Evolutionary conservation across 2,329 filamentous ascomycete species (phyloP), one percentile per base, ranked within the genome.

Genomic region (Stemphylium vesicarium): DNA sequence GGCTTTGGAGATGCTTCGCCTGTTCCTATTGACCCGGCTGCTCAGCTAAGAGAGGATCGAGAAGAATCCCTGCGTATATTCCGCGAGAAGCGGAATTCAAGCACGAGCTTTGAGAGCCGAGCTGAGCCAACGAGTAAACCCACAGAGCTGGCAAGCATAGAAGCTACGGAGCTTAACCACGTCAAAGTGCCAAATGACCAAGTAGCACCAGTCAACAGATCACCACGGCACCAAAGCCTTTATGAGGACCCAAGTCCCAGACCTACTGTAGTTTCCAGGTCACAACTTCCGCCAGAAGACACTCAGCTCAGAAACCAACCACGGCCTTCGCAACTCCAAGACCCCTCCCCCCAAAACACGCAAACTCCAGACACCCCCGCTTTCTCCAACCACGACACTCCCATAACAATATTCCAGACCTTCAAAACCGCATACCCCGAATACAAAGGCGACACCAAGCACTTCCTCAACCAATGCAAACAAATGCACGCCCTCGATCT

Each of bases 351-450:
- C 31, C 36, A 24, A 11, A 31, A 24, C 13, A 9, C n/a, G 9
- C 43, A 11, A n/a, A 13, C 42, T 15, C 15, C 10, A 12, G 11
- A 8, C 16, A 20, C 49, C 6, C 39, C 35, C 6, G 16, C 18
- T 5, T 12, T 13, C 13, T 26, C 11, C 31, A 41, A 37, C 9
- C 16, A 45, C n/a, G 11, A 24, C 10, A 35, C 7, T 12, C 9
- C 24, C 1, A 16, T 6, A 11, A 63, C 60, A 3, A 32, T 72
- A 4, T 72, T 69, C 36, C 51, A 68, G 2, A 53, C 33, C 7
- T 76, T 76, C 62, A 70, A 66, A 46, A 37, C 45, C 2, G 62
- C 68, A 5, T 77, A 77, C 48, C 72, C 74, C 10, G 68, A 71
- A n/a, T 77, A 76, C 36, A 65, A 50, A 6, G 75, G 71, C 0